These are phyloP conservation scores for Chamaenerion angustifolium DNA, from an alignment of 345 rosid species.

Conservation along the genomic window DNA sequence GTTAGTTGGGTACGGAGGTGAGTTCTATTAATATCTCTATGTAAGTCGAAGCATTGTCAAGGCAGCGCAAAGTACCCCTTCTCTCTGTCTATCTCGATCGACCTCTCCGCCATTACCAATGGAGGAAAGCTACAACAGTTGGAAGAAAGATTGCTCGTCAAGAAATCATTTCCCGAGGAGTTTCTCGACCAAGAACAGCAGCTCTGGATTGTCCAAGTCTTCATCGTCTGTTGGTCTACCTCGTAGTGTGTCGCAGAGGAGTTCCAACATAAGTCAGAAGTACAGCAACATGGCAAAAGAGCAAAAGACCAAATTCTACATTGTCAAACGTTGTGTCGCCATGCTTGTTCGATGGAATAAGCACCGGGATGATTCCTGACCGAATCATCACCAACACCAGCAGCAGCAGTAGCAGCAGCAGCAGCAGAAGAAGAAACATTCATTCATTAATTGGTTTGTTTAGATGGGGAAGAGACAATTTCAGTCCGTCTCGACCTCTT, in stretches of 20 bases:
- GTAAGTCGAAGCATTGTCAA: too few species aligned
- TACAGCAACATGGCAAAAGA: slow-evolving; percentile 15
- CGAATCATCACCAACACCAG: too few species aligned
- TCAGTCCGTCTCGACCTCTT: too few species aligned
- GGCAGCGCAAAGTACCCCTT: too few species aligned
- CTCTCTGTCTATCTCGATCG: too few species aligned
- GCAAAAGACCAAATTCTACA: slow-evolving; percentile 15
- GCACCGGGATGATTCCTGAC: slow-evolving; percentile 7
- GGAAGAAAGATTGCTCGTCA: slow-evolving; percentile 4
- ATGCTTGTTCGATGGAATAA: slow-evolving; percentile 17
- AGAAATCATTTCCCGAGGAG: slow-evolving; percentile 7
- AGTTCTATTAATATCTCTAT: too few species aligned
- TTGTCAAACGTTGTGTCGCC: slow-evolving; percentile 14
- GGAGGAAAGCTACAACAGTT: slow-evolving; percentile 3
- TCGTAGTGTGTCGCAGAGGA: slow-evolving; percentile 10
- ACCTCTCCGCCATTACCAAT: too few species aligned
- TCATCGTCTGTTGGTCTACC: slow-evolving; percentile 2
- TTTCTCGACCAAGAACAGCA: slow-evolving; percentile 8
- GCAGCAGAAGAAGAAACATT: not conserved
- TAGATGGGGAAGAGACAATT: too few species aligned
- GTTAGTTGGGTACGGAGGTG: too few species aligned
- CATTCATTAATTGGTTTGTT: too few species aligned
- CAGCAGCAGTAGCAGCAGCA: too few species aligned
- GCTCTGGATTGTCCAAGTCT: not conserved
- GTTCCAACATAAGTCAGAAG: slow-evolving; percentile 8